phyloP scores from a whole-genome alignment of 2,329 filamentous ascomycete genomes.

The Conoideocrella luteorostrata region DNA sequence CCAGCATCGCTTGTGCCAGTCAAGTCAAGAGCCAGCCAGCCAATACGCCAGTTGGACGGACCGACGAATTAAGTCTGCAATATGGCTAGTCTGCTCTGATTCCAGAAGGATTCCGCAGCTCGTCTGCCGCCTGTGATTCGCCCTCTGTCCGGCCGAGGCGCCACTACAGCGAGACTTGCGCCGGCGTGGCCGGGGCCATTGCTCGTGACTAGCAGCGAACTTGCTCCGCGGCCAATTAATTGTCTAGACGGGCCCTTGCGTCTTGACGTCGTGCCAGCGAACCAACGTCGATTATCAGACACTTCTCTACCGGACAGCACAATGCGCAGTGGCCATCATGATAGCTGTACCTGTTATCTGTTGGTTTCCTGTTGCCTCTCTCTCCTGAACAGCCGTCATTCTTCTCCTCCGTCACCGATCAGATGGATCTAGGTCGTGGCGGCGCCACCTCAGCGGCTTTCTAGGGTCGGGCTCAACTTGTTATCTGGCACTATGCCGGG shows the following conservation, averaged over 20 bases:
- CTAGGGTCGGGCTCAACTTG: not conserved
- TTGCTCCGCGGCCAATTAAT: too few relatives aligned
- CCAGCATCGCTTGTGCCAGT: not conserved
- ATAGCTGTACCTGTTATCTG: too few relatives aligned
- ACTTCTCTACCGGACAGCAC: not conserved
- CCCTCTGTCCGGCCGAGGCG: not conserved
- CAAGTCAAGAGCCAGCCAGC: not conserved
- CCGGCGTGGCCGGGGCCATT: not conserved
- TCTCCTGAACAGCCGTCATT: too few relatives aligned
- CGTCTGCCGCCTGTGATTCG: conserved; percentile 5
- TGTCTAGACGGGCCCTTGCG: too few relatives aligned
- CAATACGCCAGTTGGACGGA: not conserved
- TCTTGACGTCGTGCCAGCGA: too few relatives aligned
- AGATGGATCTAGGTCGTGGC: too few relatives aligned
- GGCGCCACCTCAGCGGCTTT: conserved; percentile 2
- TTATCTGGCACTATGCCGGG: not conserved
- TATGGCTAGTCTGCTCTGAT: not conserved
- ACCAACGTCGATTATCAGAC: not conserved
- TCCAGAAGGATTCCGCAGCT: conserved; percentile 11
- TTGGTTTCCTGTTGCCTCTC: too few relatives aligned
- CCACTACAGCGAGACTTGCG: conserved; percentile 6
- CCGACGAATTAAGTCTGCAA: not conserved
- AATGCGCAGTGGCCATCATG: too few relatives aligned
- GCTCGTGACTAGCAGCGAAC: not conserved
- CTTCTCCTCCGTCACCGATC: too few relatives aligned